A percentile compares a stretch with the other conserved stretches of the same genome.
Evolutionary conservation across 768 basidiomycete species (phyloP).

Genomic region (Mycena epipterygia): DNA sequence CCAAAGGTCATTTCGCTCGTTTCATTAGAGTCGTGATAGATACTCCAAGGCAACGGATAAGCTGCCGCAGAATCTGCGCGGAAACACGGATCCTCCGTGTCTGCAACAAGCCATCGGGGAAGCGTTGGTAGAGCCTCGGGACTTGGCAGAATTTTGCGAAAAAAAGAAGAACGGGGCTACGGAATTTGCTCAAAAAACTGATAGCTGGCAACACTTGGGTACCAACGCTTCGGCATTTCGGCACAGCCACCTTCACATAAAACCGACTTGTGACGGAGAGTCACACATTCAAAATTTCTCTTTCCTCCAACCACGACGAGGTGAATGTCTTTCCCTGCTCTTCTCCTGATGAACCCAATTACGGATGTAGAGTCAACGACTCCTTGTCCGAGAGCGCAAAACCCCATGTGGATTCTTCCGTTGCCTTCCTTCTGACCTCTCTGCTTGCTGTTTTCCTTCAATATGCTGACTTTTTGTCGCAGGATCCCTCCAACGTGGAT

Average conservation of each 20-base stretch:
- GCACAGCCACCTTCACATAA: no score
- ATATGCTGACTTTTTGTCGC: constrained; percentile 4
- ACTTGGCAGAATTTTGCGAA: no score
- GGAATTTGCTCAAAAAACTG: no score
- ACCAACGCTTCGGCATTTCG: no score
- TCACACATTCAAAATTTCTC: background rate
- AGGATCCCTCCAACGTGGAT: background rate
- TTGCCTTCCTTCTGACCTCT: constrained; percentile 74
- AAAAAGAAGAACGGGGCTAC: no score
- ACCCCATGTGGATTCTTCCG: constrained; percentile 70
- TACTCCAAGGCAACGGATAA: no score
- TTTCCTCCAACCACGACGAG: constrained; percentile 14
- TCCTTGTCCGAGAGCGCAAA: constrained; percentile 54
- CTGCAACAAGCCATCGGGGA: no score
- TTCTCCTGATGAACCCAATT: constrained; percentile 43
- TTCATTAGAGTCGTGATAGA: background rate
- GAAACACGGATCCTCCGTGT: no score
- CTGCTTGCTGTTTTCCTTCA: constrained; percentile 1
- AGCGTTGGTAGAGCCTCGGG: no score
- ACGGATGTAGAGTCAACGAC: constrained; percentile 50
- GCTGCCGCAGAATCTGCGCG: no score
- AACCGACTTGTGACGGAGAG: background rate
- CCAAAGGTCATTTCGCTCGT: constrained; percentile 17
- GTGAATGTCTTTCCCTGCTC: constrained; percentile 20
- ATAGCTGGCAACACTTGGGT: no score